Conservation (phyloP, 2,329 filamentous ascomycete species). For the Pseudohalonectria lignicola region DNA sequence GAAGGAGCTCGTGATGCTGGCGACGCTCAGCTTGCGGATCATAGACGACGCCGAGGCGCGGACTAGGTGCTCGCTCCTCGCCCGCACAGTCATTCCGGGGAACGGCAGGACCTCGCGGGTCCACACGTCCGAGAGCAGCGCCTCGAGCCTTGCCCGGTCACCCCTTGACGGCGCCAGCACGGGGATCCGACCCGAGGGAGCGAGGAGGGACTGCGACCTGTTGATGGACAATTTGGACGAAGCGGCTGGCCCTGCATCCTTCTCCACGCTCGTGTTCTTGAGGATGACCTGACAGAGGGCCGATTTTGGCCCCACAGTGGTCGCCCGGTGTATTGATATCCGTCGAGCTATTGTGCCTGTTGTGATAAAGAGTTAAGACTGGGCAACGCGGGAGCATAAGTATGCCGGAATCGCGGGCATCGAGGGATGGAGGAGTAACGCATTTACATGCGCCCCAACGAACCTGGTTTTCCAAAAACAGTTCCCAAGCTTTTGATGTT, state of each 20-base stretch:
- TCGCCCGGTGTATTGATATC: conserved; percentile 70
- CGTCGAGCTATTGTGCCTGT: conserved; percentile 51
- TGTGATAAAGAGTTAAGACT: conserved; percentile 3
- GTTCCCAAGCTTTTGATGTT: conserved; percentile 65
- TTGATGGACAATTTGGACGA: conserved; percentile 46
- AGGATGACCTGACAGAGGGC: conserved; percentile 69
- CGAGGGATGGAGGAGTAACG: too few species aligned
- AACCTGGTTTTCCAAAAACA: conserved; percentile 63
- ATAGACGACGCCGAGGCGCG: conserved; percentile 73
- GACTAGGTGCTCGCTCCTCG: conserved; percentile 60
- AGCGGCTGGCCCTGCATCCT: conserved; percentile 32
- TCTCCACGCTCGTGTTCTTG: conserved; percentile 68
- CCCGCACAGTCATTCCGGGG: conserved; percentile 62
- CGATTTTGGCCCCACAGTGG: conserved; percentile 59
- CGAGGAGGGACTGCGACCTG: conserved; percentile 70
- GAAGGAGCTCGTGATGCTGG: conserved; percentile 68
- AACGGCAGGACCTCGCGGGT: conserved; percentile 71
- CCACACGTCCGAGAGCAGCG: conserved; percentile 68
- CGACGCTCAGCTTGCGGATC: conserved; percentile 79
- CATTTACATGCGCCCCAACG: conserved; percentile 6
- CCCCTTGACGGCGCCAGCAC: conserved; percentile 63
- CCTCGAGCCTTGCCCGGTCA: conserved; percentile 69
- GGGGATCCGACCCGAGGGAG: conserved; percentile 52
- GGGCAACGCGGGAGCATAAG: too few species aligned
- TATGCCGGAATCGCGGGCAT: too few species aligned